Base-by-base conservation (phyloP, 768 basidiomycete genomes). In the Trametes elegans region DNA sequence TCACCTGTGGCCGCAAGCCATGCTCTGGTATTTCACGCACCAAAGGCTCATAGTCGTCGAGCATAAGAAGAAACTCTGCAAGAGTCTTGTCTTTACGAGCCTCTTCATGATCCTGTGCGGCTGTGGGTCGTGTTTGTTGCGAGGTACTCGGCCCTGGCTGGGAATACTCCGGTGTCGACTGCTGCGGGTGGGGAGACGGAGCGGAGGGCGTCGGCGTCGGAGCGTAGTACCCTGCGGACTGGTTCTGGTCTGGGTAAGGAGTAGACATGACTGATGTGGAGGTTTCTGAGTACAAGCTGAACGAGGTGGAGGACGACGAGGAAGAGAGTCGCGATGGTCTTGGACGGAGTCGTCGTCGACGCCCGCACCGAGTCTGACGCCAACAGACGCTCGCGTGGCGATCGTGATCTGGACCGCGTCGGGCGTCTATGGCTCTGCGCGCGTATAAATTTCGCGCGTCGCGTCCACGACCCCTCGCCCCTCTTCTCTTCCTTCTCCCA, bases 1-100 rank as follows among this genome's bases (percentile, higher is more conserved):
- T 26, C 24, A 19, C n/a, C 27, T 24, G 29, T 2, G 32, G 28
- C 42, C 24, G 13, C 26, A 8, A 27, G 24, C 27, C 18, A 13
- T 35, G 44, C 19, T 27, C 27, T 6, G 38, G 39, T 48, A n/a
- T 5, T 26, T 1, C 21, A 73, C 83, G 54, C 65, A 96, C 96
- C 69, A 98, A 70, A 39, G 96, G 96, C 66, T 98, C 92, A 66
- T 97, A 98, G 43, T 96, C 94, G 64, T 98, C 96, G 28, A 98
- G 76, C 92, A 96, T 93, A 34, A 95, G 77, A 76, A 98, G 79
- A 64, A 98, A 95, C 67, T 98, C 93, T 5, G 91, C 91, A 44
- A 98, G 70, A 1, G 91, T 95, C 45, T 88, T 79, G 72, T 98
- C 95, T 66, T 93, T 93, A 62, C 90, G 76, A 0, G 90, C 90